Conservation (phyloP, 164 flowering plant genomes). For the Vitis amurensis region DNA sequence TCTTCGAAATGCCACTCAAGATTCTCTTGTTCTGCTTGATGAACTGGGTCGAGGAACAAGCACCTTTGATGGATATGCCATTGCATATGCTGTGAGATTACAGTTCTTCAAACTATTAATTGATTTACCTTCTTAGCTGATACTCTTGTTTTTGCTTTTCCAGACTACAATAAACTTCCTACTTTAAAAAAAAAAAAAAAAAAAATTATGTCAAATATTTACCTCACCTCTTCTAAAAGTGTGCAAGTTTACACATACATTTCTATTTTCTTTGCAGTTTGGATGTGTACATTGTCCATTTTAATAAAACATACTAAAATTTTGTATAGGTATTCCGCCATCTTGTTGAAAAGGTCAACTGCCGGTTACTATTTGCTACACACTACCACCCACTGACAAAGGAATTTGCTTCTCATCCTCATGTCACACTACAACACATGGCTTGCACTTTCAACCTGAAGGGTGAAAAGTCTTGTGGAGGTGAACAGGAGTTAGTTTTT, state of each 20-base stretch:
- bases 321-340: slow-evolving; percentile 80
- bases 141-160: not conserved
- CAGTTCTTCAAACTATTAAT: not conserved
- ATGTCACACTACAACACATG: slow-evolving; percentile 85
- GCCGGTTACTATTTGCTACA: slow-evolving; percentile 90
- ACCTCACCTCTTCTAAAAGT: too few species aligned
- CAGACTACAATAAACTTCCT: too few species aligned
- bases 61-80: slow-evolving; percentile 98
- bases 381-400: slow-evolving; percentile 95
- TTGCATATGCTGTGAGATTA: slow-evolving; percentile 89
- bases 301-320: not conserved
- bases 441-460: slow-evolving; percentile 60
- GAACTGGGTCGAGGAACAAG: slow-evolving; percentile 99
- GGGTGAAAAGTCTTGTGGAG: slow-evolving; percentile 20
- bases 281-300: not conserved
- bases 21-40: slow-evolving; percentile 92
- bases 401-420: slow-evolving; percentile 90
- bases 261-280: not conserved
- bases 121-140: not conserved
- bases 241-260: too few species aligned
- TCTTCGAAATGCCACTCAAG: slow-evolving; percentile 78
- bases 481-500: slow-evolving; percentile 64
- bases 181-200: too few species aligned
- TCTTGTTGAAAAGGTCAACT: slow-evolving; percentile 85
- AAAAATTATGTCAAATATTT: too few species aligned